A percentile compares a stretch with the other conserved stretches of the same genome.
phyloP scores from a whole-genome alignment of 345 rosid genomes.

The Brassica carinata region DNA sequence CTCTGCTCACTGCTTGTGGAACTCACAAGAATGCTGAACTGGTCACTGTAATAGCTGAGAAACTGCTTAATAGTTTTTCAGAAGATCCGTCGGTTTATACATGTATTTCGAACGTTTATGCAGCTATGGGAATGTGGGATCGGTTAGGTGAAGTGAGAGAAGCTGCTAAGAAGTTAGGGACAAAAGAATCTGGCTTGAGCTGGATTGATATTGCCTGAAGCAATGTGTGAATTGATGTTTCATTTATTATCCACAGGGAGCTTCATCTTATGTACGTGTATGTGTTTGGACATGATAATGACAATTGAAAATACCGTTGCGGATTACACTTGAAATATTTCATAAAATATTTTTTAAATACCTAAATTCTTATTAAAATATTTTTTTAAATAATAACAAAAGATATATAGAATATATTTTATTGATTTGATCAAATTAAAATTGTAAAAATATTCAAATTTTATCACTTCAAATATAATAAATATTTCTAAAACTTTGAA shows the following conservation, averaged over 20 bases:
- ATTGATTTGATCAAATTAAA: neutral
- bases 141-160: conserved; percentile 57
- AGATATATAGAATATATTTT: too few relatives aligned
- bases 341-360: too few relatives aligned
- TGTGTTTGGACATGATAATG: too few relatives aligned
- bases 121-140: conserved; percentile 67
- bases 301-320: too few relatives aligned
- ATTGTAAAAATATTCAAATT: too few relatives aligned
- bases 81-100: conserved; percentile 64
- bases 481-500: neutral
- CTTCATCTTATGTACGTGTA: neutral
- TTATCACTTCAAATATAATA: too few relatives aligned
- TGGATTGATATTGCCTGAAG: conserved; percentile 52
- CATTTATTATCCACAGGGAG: neutral
- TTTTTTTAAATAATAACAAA: neutral
- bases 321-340: too few relatives aligned
- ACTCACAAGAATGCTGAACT: conserved; percentile 53
- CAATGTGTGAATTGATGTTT: neutral
- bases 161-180: conserved; percentile 50
- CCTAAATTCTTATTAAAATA: too few relatives aligned
- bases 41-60: conserved; percentile 46
- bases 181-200: conserved; percentile 64
- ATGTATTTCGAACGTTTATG: conserved; percentile 70
- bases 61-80: conserved; percentile 44
- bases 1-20: conserved; percentile 67